Evolutionary conservation across 352 stramenopile species (phyloP).

Genomic region (Blastocystis sp.): DNA sequence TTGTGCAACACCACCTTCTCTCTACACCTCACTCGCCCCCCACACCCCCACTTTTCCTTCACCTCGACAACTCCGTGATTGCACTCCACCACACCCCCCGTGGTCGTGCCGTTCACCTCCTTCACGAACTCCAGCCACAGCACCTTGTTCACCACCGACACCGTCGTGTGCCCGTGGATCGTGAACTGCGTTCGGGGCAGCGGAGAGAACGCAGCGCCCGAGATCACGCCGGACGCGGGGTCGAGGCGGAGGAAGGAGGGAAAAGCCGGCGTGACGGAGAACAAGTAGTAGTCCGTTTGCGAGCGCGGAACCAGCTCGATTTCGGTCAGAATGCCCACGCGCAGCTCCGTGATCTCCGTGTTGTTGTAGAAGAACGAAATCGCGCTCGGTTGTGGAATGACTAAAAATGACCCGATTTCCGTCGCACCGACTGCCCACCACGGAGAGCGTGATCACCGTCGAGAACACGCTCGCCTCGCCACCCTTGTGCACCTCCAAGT

Average conservation of each 20-base stretch:
- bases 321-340: neutral
- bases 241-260: constrained; percentile 20
- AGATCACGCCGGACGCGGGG: neutral
- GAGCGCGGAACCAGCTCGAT: constrained; percentile 10
- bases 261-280: neutral
- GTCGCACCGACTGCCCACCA: constrained; percentile 11
- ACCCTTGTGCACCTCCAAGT: neutral
- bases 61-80: neutral
- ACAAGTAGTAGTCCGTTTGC: constrained; percentile 50
- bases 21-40: neutral
- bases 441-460: neutral
- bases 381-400: constrained; percentile 12
- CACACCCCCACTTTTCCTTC: neutral
- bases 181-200: neutral
- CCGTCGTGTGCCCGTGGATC: constrained; percentile 8
- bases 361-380: constrained; percentile 42
- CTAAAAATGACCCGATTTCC: constrained; percentile 11
- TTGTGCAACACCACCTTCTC: neutral
- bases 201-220: neutral
- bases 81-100: neutral
- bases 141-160: neutral
- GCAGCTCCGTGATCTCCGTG: constrained; percentile 17
- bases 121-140: constrained; percentile 17
- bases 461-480: neutral
- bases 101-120: neutral